Conservation (phyloP, 352 stramenopile species). For the Phytophthora hybrid region DNA sequence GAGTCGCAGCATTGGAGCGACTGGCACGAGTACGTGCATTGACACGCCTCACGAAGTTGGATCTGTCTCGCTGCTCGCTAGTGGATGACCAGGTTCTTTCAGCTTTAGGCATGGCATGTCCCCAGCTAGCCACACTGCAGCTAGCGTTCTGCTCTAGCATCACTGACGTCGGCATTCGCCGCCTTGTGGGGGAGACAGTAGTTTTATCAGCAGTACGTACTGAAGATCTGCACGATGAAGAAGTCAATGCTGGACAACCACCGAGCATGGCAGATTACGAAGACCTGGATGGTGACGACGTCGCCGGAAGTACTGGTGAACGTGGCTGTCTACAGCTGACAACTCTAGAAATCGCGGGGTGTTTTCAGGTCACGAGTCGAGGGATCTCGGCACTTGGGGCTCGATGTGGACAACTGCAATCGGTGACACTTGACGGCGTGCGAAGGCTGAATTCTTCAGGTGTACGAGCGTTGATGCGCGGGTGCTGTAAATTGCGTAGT, state of each 20-base stretch:
- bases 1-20: constrained; percentile 49
- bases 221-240: constrained; percentile 4
- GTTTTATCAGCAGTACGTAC: constrained; percentile 21
- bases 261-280: constrained; percentile 6
- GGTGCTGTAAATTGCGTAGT: constrained; percentile 49
- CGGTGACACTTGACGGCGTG: constrained; percentile 69
- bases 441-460: constrained; percentile 50
- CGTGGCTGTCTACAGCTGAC: constrained; percentile 53
- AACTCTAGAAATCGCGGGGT: constrained; percentile 70
- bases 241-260: not conserved
- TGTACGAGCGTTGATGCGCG: constrained; percentile 37
- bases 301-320: constrained; percentile 16
- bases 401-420: constrained; percentile 49
- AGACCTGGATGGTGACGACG: constrained; percentile 9
- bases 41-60: constrained; percentile 46
- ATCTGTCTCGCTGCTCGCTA: constrained; percentile 62
- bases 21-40: constrained; percentile 53
- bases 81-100: constrained; percentile 65
- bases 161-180: constrained; percentile 59
- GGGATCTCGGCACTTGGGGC: constrained; percentile 48
- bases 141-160: constrained; percentile 65
- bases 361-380: constrained; percentile 67
- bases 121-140: constrained; percentile 48
- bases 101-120: constrained; percentile 52
- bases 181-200: constrained; percentile 47